Evolutionary conservation across 768 basidiomycete species (phyloP).

Genomic region (Psilocybe azurescens): DNA sequence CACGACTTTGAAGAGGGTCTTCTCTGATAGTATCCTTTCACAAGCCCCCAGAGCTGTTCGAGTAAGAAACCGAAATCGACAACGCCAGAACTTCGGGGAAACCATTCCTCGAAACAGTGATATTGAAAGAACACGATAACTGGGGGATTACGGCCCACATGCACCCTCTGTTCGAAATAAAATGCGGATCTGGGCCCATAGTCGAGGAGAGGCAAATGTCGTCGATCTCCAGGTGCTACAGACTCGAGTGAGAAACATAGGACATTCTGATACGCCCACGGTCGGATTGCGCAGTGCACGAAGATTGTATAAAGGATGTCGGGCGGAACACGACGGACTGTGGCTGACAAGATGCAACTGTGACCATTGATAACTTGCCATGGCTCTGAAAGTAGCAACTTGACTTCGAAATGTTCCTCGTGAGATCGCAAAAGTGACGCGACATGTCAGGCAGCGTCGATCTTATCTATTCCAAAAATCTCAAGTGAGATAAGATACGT

Average conservation of each 20-base stretch:
- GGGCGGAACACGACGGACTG: slow-evolving; percentile 16
- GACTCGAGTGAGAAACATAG: slow-evolving; percentile 24
- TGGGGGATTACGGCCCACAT: too few relatives aligned
- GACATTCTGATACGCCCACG: slow-evolving; percentile 19
- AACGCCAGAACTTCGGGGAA: too few relatives aligned
- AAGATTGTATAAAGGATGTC: slow-evolving; percentile 22
- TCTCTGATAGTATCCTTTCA: too few relatives aligned
- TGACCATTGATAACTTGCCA: slow-evolving; percentile 1
- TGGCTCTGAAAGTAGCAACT: background rate
- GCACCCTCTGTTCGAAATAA: background rate
- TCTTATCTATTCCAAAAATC: too few relatives aligned
- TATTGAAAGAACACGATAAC: too few relatives aligned
- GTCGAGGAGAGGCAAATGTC: slow-evolving; percentile 23
- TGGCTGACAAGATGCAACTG: slow-evolving; percentile 13
- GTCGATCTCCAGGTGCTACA: slow-evolving; percentile 24
- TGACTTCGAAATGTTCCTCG: slow-evolving; percentile 1
- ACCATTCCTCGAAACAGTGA: too few relatives aligned
- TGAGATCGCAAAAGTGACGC: background rate
- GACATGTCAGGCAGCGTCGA: background rate
- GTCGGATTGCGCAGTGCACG: slow-evolving; percentile 19
- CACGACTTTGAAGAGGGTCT: too few relatives aligned
- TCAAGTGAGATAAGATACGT: too few relatives aligned
- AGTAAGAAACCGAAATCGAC: too few relatives aligned
- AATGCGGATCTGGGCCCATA: slow-evolving; percentile 27
- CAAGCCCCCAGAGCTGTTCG: too few relatives aligned